Evolutionary conservation across 805 yeast genomes (phyloP), one percentile per base, ranked within the genome.

Genomic region (Metschnikowia kunwiensis): DNA sequence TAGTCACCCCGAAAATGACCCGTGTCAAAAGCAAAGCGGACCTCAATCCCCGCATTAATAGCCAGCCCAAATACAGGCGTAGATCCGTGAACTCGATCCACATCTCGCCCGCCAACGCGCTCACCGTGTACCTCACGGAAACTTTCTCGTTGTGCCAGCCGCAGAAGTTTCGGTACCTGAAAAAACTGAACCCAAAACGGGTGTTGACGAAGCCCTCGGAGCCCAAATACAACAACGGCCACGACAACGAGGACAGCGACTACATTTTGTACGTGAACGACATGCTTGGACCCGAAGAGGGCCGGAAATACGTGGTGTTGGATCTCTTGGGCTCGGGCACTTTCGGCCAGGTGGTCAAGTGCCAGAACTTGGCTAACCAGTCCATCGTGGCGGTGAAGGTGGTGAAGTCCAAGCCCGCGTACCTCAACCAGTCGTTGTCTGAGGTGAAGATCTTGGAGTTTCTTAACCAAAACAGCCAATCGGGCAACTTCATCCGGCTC

Each of bases 261-360:
- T 91, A 89, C 55, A 91, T 93, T 38, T 65, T 94, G 13, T 91
- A 88, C 49, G 98, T 93, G 15, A 93, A 94, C 58, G 98, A 94
- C 57, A 80, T 93, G 16, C 65, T 93, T 26, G 97, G 98, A 5
- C 72, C 78, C 3, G 86, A 83, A 49, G 93, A 86, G 47, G 89
- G 86, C 40, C 71, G 89, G 36, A 84, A 86, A 55, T 91, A 89
- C 57, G 71, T 93, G 53, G 96, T 93, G 5, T 65, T 93, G 40
- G 97, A 91, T 59, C 72, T 93, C 11, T 63, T 93, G 27, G 99
- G 99, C 1, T 91, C 89, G 44, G 99, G 99, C 2, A 89, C 98
- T 1, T 93, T 93, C 70, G 98, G 98, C 7, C 97, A 93, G 63
- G 99, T 93, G 30, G 94, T 89, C 27, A 93, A 91, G 63, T 91